These are phyloP conservation scores for Volvox africanus DNA, from an alignment of 139 green algal species.

Conservation along the genomic window DNA sequence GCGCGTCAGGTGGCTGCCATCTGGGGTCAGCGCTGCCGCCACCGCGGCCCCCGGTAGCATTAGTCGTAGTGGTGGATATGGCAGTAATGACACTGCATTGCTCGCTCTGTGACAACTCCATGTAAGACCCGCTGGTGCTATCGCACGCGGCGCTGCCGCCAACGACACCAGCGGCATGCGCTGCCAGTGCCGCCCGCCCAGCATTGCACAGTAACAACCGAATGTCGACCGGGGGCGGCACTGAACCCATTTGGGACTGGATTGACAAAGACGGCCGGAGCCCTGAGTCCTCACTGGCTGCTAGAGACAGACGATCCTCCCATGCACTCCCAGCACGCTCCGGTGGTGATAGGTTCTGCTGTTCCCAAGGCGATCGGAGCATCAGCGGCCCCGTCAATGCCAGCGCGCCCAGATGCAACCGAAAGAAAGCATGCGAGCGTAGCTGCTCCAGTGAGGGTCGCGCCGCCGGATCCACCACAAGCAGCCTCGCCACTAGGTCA, in stretches of 20 bases:
- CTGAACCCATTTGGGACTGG: not conserved
- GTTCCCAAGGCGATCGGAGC: not conserved
- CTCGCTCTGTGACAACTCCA: conserved; percentile 44
- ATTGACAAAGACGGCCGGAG: not conserved
- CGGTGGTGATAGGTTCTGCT: not conserved
- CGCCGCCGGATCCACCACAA: conserved; percentile 13
- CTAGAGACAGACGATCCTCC: too few relatives aligned
- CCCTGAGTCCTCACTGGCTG: not conserved
- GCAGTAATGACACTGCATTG: not conserved
- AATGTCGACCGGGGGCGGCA: not conserved
- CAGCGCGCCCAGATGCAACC: not conserved
- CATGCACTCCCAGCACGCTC: not conserved
- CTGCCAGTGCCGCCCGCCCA: conserved; percentile 18
- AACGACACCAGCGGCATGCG: not conserved
- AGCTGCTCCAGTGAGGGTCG: conserved; percentile 7
- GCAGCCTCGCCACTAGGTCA: conserved; percentile 8
- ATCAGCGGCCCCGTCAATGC: not conserved
- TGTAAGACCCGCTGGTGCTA: conserved; percentile 40
- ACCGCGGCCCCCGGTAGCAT: not conserved
- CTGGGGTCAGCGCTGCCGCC: not conserved
- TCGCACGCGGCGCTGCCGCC: not conserved
- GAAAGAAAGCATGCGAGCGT: not conserved
- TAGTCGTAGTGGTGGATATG: not conserved
- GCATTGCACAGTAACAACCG: conserved; percentile 3
- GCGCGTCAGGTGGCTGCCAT: not conserved